Evolutionary conservation across 257 asterid genomes (phyloP), one percentile per base, ranked within the genome.

Genomic region (Solanum chmielewskii): DNA sequence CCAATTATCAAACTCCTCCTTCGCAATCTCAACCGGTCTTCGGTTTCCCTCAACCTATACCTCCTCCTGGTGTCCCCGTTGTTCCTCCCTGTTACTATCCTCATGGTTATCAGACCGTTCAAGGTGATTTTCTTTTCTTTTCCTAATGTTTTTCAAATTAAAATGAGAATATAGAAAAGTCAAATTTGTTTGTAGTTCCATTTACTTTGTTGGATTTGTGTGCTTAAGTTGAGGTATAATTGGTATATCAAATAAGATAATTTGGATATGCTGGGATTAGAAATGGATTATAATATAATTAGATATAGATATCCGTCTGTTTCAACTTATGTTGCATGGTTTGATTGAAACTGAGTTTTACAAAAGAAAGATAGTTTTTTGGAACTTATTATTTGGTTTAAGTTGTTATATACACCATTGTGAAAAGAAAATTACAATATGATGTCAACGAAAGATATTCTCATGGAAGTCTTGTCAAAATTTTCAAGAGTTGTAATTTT

Each of bases 1-100:
- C 96, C 6, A 95, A 92, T 89, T 94, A 95, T 87, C 95, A 90
- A 21, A 88, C 82, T 35, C 83, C 87, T 33, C 90, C 93, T 82
- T 92, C 93, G 35, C 89, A 92, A 76, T 45, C 94, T 80, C 93
- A 91, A 41, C 88, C 93, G 68, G 95, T 92, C 84, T 73, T 94
- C n/a, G 98, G 99, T 84, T 87, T 94, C 85, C 99, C 99, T 85
- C 98, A 94, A 87, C 98, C 96, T 31, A 91, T 87, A 80, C 93
- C 94, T 42, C 96, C 97, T 37, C 89, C 94, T 29, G 92, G 87
- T 39, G 47, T 87, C 87, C 84, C 91, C 62, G 90, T 89, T 74
- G 70, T 89, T 82, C 62, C 91, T 31, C 90, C 96, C 80, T 90
- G 89, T 87, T 90, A 93, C 88, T 93, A 91, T 90, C 93, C 93